Base-by-base conservation (phyloP, 768 basidiomycete genomes). In the Dioszegia aurantiaca region DNA sequence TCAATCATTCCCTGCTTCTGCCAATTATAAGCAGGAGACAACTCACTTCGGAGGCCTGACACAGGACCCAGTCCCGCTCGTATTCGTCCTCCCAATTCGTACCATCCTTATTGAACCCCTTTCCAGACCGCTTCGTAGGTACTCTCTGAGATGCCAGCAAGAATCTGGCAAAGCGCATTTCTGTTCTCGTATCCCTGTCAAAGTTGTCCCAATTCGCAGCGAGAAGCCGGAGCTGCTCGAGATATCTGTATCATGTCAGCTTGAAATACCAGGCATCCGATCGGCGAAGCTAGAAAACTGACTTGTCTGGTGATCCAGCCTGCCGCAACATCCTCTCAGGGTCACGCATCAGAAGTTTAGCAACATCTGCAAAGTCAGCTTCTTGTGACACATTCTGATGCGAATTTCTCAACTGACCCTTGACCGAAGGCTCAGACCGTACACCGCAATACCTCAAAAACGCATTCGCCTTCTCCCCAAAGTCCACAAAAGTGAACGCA, bases 381-480 rank as follows among this genome's bases (percentile, higher is more conserved):
- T 24, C 24, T 53, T n/a, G n/a, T n/a, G n/a, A n/a, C 21, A 4
- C 30, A 10, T 10, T 28, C n/a, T 12, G 10, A 36, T 10, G 1
- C 28, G 31, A 28, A 2, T 42, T 43, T 42, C 40, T 5, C n/a
- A 30, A 31, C 59, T 56, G 75, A 92, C 68, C 90, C 56, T 89
- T 85, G 4, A 91, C 83, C 43, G 84, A 90, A 3, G 94, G 93
- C 69, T 91, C 89, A 41, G 83, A 85, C 69, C 85, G 87, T 16
- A 92, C 89, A 11, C 95, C 94, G 65, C 90, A 90, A 2, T 88
- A 86, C 53, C 82, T 83, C 43, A 99, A 80, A 77, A 99, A 97
- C 3, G 82, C 80, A 64, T 92, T 94, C 24, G 87, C 94, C 4
- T 81, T 78, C 1, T 81, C 70, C 1, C 92, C 93, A 71, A 94